A percentile compares a stretch with the other conserved stretches of the same genome.
Evolutionary conservation across 2,329 filamentous ascomycete species (phyloP).

Genomic region (Hysterium pulicare): DNA sequence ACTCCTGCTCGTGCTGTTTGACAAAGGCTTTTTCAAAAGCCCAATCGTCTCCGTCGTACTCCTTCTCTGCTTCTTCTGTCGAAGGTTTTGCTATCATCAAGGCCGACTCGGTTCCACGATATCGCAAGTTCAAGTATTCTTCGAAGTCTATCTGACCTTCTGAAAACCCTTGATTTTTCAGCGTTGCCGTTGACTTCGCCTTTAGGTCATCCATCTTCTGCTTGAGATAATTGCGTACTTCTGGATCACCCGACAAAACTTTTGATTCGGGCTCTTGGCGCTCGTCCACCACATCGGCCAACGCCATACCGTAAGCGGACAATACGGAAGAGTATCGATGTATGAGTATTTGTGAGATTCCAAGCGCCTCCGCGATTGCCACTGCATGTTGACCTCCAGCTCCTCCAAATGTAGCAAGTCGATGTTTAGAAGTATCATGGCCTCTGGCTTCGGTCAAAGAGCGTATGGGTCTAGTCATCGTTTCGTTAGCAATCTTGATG

Average conservation of each 20-base stretch:
- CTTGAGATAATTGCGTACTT: slow-evolving; percentile 61
- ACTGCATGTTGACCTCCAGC: slow-evolving; percentile 90
- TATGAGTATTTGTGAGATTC: slow-evolving; percentile 79
- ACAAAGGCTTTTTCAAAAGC: slow-evolving; percentile 82
- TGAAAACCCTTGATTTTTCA: slow-evolving; percentile 76
- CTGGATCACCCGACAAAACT: slow-evolving; percentile 56
- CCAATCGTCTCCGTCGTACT: slow-evolving; percentile 67
- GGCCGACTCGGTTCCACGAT: slow-evolving; percentile 84
- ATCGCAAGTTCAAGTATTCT: slow-evolving; percentile 91
- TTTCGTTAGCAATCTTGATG: slow-evolving; percentile 84
- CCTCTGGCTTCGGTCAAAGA: slow-evolving; percentile 90
- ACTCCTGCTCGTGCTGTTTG: slow-evolving; percentile 85
- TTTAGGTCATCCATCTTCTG: slow-evolving; percentile 76
- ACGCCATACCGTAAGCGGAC: slow-evolving; percentile 87
- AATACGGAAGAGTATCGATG: slow-evolving; percentile 86
- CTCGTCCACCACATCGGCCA: slow-evolving; percentile 91
- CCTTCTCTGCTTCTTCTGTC: slow-evolving; percentile 57
- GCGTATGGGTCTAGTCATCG: slow-evolving; percentile 86
- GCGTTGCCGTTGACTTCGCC: slow-evolving; percentile 63
- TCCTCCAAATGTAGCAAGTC: slow-evolving; percentile 88
- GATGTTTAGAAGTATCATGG: slow-evolving; percentile 83
- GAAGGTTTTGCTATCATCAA: slow-evolving; percentile 81
- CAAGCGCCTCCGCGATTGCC: slow-evolving; percentile 81
- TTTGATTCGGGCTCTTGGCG: slow-evolving; percentile 72
- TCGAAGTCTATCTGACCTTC: slow-evolving; percentile 76